These are phyloP conservation scores for Trypanosoma caninum DNA, from an alignment of 208 protist species.

Conservation along the genomic window DNA sequence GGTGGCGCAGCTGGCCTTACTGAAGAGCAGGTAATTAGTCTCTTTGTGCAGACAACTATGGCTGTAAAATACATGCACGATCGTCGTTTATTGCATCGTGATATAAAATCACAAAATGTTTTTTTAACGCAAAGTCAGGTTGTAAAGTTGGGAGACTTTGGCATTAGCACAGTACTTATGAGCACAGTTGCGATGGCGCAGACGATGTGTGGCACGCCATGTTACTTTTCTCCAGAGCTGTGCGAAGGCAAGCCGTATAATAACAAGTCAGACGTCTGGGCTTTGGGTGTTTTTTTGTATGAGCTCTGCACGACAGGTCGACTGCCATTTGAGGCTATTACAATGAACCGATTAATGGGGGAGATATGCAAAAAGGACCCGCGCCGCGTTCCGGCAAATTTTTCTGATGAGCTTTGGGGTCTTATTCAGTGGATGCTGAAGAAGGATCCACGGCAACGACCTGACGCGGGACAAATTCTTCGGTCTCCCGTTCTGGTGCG, in stretches of 20 bases:
- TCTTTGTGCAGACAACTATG: constrained; percentile 86
- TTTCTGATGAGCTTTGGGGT: constrained; percentile 69
- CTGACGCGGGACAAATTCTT: constrained; percentile 75
- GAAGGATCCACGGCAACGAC: constrained; percentile 83
- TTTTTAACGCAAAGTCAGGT: constrained; percentile 80
- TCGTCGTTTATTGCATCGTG: constrained; percentile 86
- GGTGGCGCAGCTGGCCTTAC: constrained; percentile 27
- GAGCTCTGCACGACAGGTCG: constrained; percentile 70
- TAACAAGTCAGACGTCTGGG: constrained; percentile 93
- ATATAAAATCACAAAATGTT: constrained; percentile 93
- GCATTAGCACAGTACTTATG: constrained; percentile 87
- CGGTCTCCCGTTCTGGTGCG: constrained; percentile 55
- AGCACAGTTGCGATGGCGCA: constrained; percentile 86
- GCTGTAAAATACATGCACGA: constrained; percentile 90
- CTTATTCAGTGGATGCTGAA: constrained; percentile 71
- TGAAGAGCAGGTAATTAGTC: constrained; percentile 66
- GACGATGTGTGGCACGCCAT: constrained; percentile 95
- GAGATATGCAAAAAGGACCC: constrained; percentile 81
- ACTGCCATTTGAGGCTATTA: constrained; percentile 81
- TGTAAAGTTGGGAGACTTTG: constrained; percentile 92
- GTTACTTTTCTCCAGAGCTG: constrained; percentile 95
- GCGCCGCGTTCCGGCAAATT: constrained; percentile 57
- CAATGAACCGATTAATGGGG: constrained; percentile 83
- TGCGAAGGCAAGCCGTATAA: constrained; percentile 92
- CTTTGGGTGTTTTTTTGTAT: constrained; percentile 87